Conservation (phyloP, 352 stramenopile species). For the Phytopythium litorale region DNA sequence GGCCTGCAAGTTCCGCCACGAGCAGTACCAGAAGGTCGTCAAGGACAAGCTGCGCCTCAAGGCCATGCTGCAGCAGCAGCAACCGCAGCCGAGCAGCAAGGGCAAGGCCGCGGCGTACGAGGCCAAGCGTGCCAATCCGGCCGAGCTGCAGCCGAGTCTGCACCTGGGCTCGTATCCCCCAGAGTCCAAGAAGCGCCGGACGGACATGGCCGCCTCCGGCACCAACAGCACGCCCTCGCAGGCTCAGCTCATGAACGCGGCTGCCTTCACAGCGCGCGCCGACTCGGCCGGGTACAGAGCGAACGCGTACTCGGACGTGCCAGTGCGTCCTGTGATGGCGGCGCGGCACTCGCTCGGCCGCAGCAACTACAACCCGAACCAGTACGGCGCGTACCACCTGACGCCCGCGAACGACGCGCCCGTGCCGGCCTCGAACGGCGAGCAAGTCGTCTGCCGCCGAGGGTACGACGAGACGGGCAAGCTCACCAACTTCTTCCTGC, state of each 20-base stretch:
- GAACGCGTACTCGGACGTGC: slow-evolving; percentile 68
- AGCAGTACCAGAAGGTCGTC: slow-evolving; percentile 81
- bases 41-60: slow-evolving; percentile 76
- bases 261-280: slow-evolving; percentile 21
- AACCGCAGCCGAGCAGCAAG: slow-evolving; percentile 12
- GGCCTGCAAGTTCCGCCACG: slow-evolving; percentile 73
- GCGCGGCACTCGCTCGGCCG: slow-evolving; percentile 38
- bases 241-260: not conserved
- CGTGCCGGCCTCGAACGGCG: slow-evolving; percentile 26
- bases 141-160: slow-evolving; percentile 10
- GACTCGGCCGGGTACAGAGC: slow-evolving; percentile 39
- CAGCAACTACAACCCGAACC: slow-evolving; percentile 62
- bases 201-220: slow-evolving; percentile 13
- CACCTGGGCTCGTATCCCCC: slow-evolving; percentile 18
- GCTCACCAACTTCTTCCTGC: slow-evolving; percentile 71
- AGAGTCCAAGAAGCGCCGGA: slow-evolving; percentile 62
- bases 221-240: slow-evolving; percentile 5
- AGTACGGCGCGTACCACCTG: slow-evolving; percentile 65
- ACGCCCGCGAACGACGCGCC: slow-evolving; percentile 36
- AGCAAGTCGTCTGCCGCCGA: slow-evolving; percentile 41
- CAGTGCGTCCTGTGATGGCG: slow-evolving; percentile 31
- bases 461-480: slow-evolving; percentile 78
- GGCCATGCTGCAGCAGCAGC: slow-evolving; percentile 48
- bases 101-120: slow-evolving; percentile 23
- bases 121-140: slow-evolving; percentile 19